Evolutionary conservation across 2,329 filamentous ascomycete genomes (phyloP), one percentile per base, ranked within the genome.

Genomic region (Diaporthe batatas): DNA sequence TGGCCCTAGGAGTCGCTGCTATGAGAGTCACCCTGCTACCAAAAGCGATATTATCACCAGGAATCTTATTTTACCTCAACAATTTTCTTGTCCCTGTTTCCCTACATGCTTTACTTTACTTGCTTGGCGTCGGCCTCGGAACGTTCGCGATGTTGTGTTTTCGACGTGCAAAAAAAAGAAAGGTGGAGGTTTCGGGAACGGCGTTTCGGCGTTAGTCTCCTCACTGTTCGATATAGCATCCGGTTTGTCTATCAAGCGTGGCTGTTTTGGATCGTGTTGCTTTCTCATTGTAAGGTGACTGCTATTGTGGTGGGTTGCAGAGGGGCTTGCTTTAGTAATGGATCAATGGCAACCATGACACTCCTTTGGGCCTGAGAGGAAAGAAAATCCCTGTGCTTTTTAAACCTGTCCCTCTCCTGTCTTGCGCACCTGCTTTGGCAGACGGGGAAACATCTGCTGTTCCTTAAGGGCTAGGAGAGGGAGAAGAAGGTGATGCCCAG

Each of bases 201-300:
- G 68, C 68, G 68, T 73, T 72, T 34, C n/a, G 68, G 68, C 55
- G 44, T 68, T 59, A 25, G 10, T 67, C 23, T 32, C 47, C 34
- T 73, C 12, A 34, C 36, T 71, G 47, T 68, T 39, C 14, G 36
- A 68, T 68, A 71, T 69, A 68, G 72, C 68, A 71, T 68, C 44
- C 62, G 36, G 47, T 25, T 55, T 68, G 25, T 54, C 57, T 49
- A 49, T 65, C 54, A 62, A 73, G 68, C 59, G 72, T 49, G 68
- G 44, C 29, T 73, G 51, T 54, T 42, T 65, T 72, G 51, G 68
- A 42, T 54, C 62, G 32, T 51, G 65, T 65, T 72, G 36, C 54
- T 68, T 47, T 67, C 51, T 62, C 32, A 44, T 67, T 71, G 69
- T 55, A 57, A 54, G 57, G 47, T 64, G 58, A 59, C 23, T 44